These are phyloP conservation scores for Cladosporium austrohemisphaericum DNA, from an alignment of 2,329 filamentous ascomycete species.

Conservation along the genomic window DNA sequence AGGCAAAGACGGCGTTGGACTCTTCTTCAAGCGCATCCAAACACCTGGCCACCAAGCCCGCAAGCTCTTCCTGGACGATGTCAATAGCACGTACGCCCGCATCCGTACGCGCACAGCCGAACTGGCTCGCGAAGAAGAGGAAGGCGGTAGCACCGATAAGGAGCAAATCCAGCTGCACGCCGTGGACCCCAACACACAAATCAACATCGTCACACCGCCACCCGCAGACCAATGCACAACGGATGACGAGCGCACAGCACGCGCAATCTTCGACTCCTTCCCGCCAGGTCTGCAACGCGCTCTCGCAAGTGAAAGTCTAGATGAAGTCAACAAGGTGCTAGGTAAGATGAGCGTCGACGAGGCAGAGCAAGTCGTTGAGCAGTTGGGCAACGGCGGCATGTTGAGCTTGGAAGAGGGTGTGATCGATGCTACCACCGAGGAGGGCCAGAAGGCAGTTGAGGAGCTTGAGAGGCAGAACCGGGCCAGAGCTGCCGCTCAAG, in stretches of 20 bases:
- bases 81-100: slow-evolving; percentile 77
- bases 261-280: slow-evolving; percentile 80
- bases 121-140: slow-evolving; percentile 59
- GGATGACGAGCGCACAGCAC: slow-evolving; percentile 57
- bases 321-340: slow-evolving; percentile 82
- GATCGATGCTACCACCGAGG: slow-evolving; percentile 70
- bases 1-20: slow-evolving; percentile 77
- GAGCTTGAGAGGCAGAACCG: slow-evolving; percentile 66
- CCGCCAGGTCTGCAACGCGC: slow-evolving; percentile 75
- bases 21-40: slow-evolving; percentile 96
- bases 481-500: slow-evolving; percentile 32
- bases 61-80: slow-evolving; percentile 88
- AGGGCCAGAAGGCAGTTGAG: slow-evolving; percentile 35
- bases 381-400: slow-evolving; percentile 80
- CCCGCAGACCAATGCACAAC: slow-evolving; percentile 67
- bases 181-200: slow-evolving; percentile 80
- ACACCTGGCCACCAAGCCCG: slow-evolving; percentile 85
- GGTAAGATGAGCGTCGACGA: slow-evolving; percentile 86
- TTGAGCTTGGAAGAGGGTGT: slow-evolving; percentile 88
- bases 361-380: slow-evolving; percentile 77
- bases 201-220: slow-evolving; percentile 83
- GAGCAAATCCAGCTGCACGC: slow-evolving; percentile 98
- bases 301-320: slow-evolving; percentile 81
- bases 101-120: slow-evolving; percentile 75
- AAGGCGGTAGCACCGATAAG: slow-evolving; percentile 56